Evolutionary conservation across 169 alveolate species (phyloP).

Genomic region (Toxoplasma gondii): DNA sequence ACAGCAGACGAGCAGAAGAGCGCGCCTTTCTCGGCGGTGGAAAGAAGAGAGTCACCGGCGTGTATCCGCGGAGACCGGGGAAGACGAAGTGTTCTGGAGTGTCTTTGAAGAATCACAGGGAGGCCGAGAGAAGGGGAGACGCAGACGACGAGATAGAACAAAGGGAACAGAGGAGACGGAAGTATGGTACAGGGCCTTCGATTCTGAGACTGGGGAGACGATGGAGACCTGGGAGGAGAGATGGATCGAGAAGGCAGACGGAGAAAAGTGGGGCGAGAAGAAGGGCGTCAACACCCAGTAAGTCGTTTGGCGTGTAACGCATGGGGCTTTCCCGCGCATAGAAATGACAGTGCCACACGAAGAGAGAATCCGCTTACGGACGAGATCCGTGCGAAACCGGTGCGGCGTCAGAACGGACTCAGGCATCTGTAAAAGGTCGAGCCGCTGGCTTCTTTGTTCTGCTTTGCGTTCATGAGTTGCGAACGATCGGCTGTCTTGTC

Average conservation of each 20-base stretch:
- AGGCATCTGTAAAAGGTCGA: too few species aligned
- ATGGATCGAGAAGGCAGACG: slow-evolving; percentile 23
- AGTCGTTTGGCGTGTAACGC: background rate
- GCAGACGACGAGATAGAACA: background rate
- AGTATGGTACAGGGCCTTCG: background rate
- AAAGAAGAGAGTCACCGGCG: slow-evolving; percentile 19
- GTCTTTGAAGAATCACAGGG: slow-evolving; percentile 42
- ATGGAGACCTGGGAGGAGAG: slow-evolving; percentile 1
- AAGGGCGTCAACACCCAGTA: slow-evolving; percentile 38
- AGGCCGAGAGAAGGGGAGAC: slow-evolving; percentile 13
- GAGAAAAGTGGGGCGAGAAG: slow-evolving; percentile 10
- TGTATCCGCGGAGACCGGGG: background rate
- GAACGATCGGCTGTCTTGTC: too few species aligned
- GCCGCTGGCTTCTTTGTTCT: too few species aligned
- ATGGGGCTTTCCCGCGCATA: too few species aligned
- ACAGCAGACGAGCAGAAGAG: background rate
- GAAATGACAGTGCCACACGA: too few species aligned
- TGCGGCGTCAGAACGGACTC: too few species aligned
- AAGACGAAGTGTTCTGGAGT: background rate
- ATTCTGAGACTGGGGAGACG: background rate
- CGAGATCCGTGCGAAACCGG: too few species aligned
- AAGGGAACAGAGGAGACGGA: slow-evolving; percentile 38
- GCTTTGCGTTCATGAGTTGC: too few species aligned
- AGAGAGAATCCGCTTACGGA: too few species aligned
- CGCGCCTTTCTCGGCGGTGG: slow-evolving; percentile 22